Conservation (phyloP, 164 flowering plant species). For the Chimonanthus praecox region DNA sequence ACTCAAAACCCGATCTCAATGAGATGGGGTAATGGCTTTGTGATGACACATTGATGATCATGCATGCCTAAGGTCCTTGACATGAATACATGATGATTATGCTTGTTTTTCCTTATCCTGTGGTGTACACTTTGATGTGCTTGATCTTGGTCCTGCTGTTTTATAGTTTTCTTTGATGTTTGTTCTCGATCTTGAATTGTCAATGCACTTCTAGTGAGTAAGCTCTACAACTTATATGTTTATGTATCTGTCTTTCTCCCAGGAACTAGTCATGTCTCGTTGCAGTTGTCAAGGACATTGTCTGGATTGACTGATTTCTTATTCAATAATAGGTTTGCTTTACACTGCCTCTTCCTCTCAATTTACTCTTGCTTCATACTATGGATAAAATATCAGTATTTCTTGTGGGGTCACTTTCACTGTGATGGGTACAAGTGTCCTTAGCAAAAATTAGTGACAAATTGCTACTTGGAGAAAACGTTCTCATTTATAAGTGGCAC, state of each 20-base stretch:
- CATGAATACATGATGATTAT: neutral
- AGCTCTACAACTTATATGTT: neutral
- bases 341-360: neutral
- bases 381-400: neutral
- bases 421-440: neutral
- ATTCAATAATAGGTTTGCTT: conserved; percentile 58
- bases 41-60: too few species aligned
- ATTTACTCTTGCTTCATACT: neutral
- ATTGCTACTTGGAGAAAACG: neutral
- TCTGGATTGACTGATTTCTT: conserved; percentile 55
- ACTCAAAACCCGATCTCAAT: too few species aligned
- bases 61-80: neutral
- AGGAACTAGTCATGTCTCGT: conserved; percentile 44
- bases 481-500: neutral
- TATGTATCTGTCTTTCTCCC: conserved; percentile 9
- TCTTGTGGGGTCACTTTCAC: neutral
- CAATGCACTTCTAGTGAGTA: neutral
- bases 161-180: neutral
- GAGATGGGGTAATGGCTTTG: too few species aligned
- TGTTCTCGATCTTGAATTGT: neutral
- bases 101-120: neutral
- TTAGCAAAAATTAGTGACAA: neutral
- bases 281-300: conserved; percentile 50
- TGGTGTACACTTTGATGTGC: neutral
- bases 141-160: neutral